Evolutionary conservation across 495 filamentous ascomycete genomes (phyloP).

Genomic region (Daldinia caldariorum): DNA sequence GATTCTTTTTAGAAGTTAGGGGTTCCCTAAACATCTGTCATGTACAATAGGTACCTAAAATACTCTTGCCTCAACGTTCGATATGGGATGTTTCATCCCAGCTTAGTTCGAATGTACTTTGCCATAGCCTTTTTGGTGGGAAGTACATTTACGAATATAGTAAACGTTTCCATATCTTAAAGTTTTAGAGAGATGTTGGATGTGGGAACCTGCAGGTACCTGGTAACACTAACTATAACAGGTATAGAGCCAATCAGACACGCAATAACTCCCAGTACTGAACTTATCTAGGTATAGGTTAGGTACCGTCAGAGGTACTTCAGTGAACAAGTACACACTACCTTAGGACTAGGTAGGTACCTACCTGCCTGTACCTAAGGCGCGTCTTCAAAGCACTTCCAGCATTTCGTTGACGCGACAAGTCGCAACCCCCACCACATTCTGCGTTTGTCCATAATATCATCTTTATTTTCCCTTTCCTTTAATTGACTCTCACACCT

Average conservation of each 20-base stretch:
- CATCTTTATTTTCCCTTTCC: neutral
- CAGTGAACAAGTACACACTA: neutral
- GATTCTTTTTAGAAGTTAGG: too few relatives aligned
- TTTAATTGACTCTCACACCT: neutral
- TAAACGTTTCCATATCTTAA: constrained; percentile 1
- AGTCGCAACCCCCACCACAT: constrained; percentile 26
- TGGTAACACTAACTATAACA: neutral
- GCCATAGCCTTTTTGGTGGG: neutral
- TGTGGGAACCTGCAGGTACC: constrained; percentile 3
- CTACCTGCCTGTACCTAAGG: constrained; percentile 9
- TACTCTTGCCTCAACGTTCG: neutral
- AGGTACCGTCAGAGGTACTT: neutral
- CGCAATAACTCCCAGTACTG: neutral
- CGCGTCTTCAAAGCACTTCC: constrained; percentile 29
- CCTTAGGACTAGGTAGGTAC: too few relatives aligned
- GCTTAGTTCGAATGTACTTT: neutral
- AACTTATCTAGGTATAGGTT: neutral
- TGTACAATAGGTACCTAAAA: neutral
- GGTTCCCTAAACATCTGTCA: too few relatives aligned
- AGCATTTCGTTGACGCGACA: constrained; percentile 26
- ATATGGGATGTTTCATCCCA: constrained; percentile 7
- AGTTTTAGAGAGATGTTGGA: constrained; percentile 3
- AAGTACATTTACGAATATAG: neutral
- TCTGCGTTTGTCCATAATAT: neutral
- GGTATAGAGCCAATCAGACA: neutral